Base-by-base conservation (phyloP, 345 rosid genomes). In the Gossypium ekmanianum region DNA sequence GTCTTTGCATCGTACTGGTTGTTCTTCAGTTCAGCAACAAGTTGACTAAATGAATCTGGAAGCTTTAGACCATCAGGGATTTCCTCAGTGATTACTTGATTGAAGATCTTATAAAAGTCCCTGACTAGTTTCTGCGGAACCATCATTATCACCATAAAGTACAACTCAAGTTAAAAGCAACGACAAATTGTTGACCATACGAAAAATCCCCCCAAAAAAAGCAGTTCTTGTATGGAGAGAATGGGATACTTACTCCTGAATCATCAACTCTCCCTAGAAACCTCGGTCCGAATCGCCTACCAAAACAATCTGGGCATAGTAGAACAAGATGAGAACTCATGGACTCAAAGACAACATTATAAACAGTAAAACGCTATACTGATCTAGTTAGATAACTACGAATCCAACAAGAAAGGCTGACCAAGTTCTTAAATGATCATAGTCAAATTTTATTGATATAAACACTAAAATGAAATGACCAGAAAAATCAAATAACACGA, bases 211-310 rank as follows among this genome's bases (percentile, higher is more conserved):
- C 41, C 41, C 41, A 34, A 34, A 56, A 29, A 70, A 64, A 71
- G 54, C 6, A 56, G 11, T 71, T 7, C 4, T 22, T 3, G n/a
- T 7, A 20, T 2, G 29, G 13, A 50, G 62, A 18, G 61, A 72
- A 68, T 14, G 1, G 41, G 61, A 44, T 68, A 68, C 78, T 87
- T 89, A 93, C 98, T 89, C 82, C 97, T 70, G 99, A 93, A 86
- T 87, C 95, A 89, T 93, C 98, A 81, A 78, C 90, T 78, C 92
- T 86, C 54, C 95, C 91, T 39, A 95, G 94, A 87, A 93, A 80
- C 85, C 87, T 92, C 45, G 99, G 99, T 84, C 99, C 98, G 76
- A 90, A 84, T 74, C 97, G 92, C 84, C 99, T 88, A 69, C 99
- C 99, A 83, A 96, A 89, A 87, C 99, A 96, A 91, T 92, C 98